Percentiles rank a stretch among this genome's conserved stretches.
These are phyloP conservation scores for Scheffersomyces quercinus DNA, from an alignment of 1,139 yeast genomes.

Conservation along the genomic window DNA sequence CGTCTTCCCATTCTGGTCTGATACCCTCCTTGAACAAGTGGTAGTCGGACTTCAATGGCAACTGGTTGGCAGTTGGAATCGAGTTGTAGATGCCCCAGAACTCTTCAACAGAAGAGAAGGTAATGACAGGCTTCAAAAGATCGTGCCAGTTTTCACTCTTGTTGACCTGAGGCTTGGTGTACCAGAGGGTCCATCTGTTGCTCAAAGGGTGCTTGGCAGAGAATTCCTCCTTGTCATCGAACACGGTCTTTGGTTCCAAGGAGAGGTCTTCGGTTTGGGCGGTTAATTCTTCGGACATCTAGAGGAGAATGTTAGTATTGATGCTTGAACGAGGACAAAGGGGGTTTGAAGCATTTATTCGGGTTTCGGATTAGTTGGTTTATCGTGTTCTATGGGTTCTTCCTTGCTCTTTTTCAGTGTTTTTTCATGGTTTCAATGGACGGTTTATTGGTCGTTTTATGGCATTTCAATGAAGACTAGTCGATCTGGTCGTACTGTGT, in stretches of 20 bases:
- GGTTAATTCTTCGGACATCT: conserved; percentile 55
- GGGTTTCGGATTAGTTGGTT: too few relatives aligned
- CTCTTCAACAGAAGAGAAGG: conserved; percentile 92
- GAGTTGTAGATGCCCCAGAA: conserved; percentile 98
- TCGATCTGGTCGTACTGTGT: too few relatives aligned
- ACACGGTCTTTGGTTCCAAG: conserved; percentile 57
- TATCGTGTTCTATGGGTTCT: too few relatives aligned
- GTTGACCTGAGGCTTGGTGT: conserved; percentile 87
- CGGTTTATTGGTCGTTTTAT: too few relatives aligned
- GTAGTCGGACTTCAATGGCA: conserved; percentile 91
- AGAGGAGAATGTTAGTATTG: conserved; percentile 12
- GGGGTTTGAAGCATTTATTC: too few relatives aligned
- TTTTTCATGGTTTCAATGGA: too few relatives aligned
- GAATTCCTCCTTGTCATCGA: conserved; percentile 69
- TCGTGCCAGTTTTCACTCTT: conserved; percentile 89
- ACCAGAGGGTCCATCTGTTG: conserved; percentile 96
- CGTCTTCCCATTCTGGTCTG: conserved; percentile 99
- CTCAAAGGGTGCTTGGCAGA: conserved; percentile 88
- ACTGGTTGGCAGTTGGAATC: conserved; percentile 87
- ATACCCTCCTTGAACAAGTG: conserved; percentile 93
- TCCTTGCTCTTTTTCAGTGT: too few relatives aligned
- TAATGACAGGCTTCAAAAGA: conserved; percentile 87
- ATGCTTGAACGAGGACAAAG: background rate
- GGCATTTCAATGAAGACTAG: too few relatives aligned
- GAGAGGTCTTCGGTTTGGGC: conserved; percentile 56